Evolutionary conservation across 768 basidiomycete genomes (phyloP).

Genomic region (Auricularia cornea): DNA sequence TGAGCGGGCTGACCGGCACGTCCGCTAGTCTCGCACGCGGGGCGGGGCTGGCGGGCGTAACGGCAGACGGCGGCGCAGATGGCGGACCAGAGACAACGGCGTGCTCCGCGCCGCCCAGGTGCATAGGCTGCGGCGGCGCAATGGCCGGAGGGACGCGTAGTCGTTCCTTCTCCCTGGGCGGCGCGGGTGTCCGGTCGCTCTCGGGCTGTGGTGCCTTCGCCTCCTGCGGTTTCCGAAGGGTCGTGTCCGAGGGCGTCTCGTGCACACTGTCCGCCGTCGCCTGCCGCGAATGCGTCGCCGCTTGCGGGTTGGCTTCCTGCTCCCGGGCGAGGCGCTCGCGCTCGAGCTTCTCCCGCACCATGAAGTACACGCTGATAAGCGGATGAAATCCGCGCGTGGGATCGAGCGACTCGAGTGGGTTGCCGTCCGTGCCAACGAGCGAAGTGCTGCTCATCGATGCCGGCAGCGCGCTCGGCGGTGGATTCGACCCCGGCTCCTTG

Average conservation of each 20-base stretch:
- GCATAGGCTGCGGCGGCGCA: background rate
- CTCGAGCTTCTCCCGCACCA: slow-evolving; percentile 92
- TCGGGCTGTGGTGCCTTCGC: too few species aligned
- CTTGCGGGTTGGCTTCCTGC: background rate
- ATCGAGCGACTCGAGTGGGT: slow-evolving; percentile 33
- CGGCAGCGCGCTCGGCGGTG: background rate
- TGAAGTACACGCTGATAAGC: slow-evolving; percentile 90
- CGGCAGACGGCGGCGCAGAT: background rate
- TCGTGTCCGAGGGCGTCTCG: background rate
- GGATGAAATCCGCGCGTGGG: slow-evolving; percentile 93
- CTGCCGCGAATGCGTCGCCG: background rate
- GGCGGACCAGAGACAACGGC: background rate
- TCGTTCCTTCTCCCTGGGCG: background rate
- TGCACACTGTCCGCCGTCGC: background rate
- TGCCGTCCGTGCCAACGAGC: background rate
- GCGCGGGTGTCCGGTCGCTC: background rate
- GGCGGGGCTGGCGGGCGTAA: background rate
- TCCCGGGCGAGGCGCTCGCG: slow-evolving; percentile 51
- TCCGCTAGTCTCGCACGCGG: background rate
- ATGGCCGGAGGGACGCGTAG: background rate
- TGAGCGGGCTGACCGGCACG: background rate
- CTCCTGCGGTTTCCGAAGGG: too few species aligned
- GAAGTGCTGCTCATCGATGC: slow-evolving; percentile 9
- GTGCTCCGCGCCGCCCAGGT: background rate
- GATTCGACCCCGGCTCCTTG: background rate